Conservation (phyloP, 768 basidiomycete genomes). For the Boletus huronensis region DNA sequence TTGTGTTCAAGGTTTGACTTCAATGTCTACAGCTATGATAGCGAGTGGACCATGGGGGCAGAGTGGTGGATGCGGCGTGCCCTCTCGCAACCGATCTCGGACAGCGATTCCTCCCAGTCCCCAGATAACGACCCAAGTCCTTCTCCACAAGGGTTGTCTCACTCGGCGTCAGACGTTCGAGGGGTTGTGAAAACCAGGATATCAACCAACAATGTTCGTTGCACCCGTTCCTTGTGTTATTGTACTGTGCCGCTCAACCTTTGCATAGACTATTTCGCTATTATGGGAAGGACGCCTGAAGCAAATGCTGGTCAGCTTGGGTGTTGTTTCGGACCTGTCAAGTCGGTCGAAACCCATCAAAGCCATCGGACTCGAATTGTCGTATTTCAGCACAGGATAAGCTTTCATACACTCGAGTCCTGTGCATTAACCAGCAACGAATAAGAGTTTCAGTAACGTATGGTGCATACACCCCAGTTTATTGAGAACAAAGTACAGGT, state of each 20-base stretch:
- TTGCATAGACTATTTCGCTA: constrained; percentile 72
- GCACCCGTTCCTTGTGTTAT: background rate
- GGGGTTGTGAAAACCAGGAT: constrained; percentile 89
- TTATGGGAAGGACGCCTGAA: constrained; percentile 93
- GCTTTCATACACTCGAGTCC: background rate
- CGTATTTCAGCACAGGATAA: constrained; percentile 77
- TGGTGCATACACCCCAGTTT: constrained; percentile 19
- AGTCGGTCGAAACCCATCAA: constrained; percentile 83
- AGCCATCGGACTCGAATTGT: constrained; percentile 87
- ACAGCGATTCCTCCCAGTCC: constrained; percentile 6
- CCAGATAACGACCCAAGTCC: constrained; percentile 2
- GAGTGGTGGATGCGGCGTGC: constrained; percentile 91
- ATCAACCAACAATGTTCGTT: constrained; percentile 82
- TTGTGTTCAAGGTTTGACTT: constrained; percentile 91
- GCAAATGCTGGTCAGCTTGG: constrained; percentile 85
- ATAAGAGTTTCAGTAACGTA: constrained; percentile 18
- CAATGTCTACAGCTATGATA: constrained; percentile 95
- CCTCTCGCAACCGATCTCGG: constrained; percentile 26
- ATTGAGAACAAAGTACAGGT: constrained; percentile 21
- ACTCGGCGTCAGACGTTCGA: constrained; percentile 41
- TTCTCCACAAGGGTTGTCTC: constrained; percentile 6
- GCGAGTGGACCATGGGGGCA: constrained; percentile 92
- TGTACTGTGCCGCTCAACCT: background rate
- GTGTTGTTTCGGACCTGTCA: constrained; percentile 87
- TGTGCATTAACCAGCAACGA: constrained; percentile 4